Base-by-base conservation (phyloP, 441 rosid species). In the Euphorbia corollata region DNA sequence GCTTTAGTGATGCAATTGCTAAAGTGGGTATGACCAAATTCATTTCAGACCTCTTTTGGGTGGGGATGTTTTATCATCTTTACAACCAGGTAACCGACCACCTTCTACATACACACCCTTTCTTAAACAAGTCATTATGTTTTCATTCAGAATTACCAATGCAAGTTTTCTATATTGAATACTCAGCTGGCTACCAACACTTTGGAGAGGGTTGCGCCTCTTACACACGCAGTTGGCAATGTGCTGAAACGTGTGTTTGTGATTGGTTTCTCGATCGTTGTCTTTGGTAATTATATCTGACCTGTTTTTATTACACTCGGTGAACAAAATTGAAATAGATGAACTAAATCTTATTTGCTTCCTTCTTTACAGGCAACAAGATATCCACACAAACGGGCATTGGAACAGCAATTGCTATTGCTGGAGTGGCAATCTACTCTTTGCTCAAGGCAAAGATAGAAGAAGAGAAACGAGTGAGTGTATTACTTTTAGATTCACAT, bases 201-300 rank as follows among this genome's bases (percentile, higher is more conserved):
- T 23, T 79, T 92, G 80, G 98, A 92, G 85, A 82, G 98, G 77
- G 98, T 92, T 65, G 97, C 97, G 63, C 97, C 98, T 34, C 91
- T 89, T 48, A 92, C 98, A 10, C 98, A 92, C 69, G 98, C 97
- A 1, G 97, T 92, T 62, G 98, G 98, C 62, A 92, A 92, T 76
- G 98, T 92, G 76, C 84, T 92, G 83, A 92, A 92, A 75, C 95
- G 98, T 79, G 98, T 90, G 36, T 92, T 92, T 48, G 98, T 92
- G 61, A 90, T 92, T 13, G 97, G 93, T 57, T 92, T 92, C 86
- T 87, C 98, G 58, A 90, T 92, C 71, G 54, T 92, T 30, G 47
- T 67, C 80, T 90, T 92, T 48, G 98, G 98, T 92, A 79, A 76
- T 73, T 20, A 8, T 12, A 23, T 51, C 54, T 55, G 16, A 12